Evolutionary conservation across 2,329 filamentous ascomycete species (phyloP).

Genomic region (Fusarium sulawesiense): DNA sequence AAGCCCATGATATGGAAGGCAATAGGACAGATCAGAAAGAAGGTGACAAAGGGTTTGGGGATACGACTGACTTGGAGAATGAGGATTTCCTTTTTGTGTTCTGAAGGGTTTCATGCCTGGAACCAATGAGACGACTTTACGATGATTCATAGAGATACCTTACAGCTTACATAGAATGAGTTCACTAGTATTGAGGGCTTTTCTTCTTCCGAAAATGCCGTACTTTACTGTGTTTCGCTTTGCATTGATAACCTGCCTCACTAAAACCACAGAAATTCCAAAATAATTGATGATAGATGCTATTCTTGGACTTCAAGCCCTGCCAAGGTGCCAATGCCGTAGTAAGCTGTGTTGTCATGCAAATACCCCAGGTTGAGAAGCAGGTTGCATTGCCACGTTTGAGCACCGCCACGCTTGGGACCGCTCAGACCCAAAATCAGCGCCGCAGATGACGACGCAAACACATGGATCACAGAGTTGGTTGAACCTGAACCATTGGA

Average conservation of each 20-base stretch:
- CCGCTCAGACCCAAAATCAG: constrained; percentile 25
- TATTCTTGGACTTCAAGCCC: background rate
- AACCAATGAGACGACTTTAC: background rate
- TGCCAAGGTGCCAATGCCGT: constrained; percentile 19
- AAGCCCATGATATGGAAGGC: constrained; percentile 22
- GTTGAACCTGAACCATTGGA: constrained; percentile 1
- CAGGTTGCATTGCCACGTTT: constrained; percentile 31
- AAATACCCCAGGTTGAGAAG: background rate
- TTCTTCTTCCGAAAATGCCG: background rate
- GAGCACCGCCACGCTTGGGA: constrained; percentile 35
- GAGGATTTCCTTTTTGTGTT: constrained; percentile 73
- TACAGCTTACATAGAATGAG: background rate
- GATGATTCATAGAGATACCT: constrained; percentile 1
- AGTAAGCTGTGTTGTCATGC: constrained; percentile 13
- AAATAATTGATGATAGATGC: background rate
- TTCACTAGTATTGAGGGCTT: background rate
- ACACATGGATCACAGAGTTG: constrained; percentile 19
- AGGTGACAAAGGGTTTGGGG: constrained; percentile 51
- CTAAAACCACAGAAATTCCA: background rate
- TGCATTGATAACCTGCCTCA: background rate
- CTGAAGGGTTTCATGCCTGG: constrained; percentile 26
- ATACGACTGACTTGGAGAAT: constrained; percentile 70
- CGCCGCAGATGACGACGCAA: constrained; percentile 40
- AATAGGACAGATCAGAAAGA: constrained; percentile 16
- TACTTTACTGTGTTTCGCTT: background rate